Conservation (phyloP, 202 grass and related monocot species). For the Panicum virgatum region DNA sequence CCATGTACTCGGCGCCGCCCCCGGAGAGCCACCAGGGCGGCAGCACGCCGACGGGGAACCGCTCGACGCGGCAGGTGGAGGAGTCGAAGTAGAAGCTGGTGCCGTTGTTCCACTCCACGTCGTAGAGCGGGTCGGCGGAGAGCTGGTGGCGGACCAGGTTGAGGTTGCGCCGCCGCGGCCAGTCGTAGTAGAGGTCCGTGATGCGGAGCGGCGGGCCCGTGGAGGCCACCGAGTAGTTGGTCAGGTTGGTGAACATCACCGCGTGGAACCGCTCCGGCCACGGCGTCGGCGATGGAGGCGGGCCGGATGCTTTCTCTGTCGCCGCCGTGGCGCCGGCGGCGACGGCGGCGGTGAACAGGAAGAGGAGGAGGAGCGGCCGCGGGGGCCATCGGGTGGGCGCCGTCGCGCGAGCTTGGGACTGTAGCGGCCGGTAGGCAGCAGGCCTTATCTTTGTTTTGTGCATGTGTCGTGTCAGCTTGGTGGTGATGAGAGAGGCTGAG, state of each 20-base stretch:
- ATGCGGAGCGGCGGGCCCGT: constrained; percentile 49
- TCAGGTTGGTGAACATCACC: constrained; percentile 67
- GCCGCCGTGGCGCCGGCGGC: background rate
- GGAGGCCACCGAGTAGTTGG: constrained; percentile 18
- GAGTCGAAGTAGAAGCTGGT: constrained; percentile 66
- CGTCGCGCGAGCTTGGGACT: constrained; percentile 20
- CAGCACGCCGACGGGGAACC: constrained; percentile 61
- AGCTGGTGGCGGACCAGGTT: constrained; percentile 74
- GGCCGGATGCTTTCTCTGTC: background rate
- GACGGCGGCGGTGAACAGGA: background rate
- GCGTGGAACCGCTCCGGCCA: constrained; percentile 84
- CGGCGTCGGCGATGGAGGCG: constrained; percentile 13
- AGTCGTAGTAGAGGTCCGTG: constrained; percentile 87
- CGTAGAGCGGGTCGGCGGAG: constrained; percentile 48
- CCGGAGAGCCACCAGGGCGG: constrained; percentile 55
- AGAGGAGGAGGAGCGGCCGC: background rate
- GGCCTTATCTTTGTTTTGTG: constrained; percentile 10
- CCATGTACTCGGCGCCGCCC: constrained; percentile 50
- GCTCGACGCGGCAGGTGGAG: constrained; percentile 41
- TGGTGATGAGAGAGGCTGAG: too few relatives aligned
- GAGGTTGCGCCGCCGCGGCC: constrained; percentile 71
- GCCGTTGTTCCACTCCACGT: constrained; percentile 90
- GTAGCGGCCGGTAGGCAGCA: background rate
- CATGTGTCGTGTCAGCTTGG: background rate
- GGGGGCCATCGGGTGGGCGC: background rate